Conservation (phyloP, 116 monocot genomes). For the Iris pallida region DNA sequence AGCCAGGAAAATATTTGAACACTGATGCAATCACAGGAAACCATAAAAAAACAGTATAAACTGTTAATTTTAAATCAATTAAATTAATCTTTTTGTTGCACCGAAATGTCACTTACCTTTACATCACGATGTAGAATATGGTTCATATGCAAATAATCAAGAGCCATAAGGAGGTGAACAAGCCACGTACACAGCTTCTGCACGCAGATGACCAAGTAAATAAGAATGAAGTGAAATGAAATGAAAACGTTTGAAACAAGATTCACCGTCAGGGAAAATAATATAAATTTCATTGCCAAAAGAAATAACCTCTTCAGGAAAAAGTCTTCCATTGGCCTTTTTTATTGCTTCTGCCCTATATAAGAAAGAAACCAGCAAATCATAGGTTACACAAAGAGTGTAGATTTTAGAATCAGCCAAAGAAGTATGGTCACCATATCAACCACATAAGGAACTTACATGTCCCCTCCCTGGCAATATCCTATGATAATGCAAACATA, state of each 20-base stretch:
- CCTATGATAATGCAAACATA: constrained; percentile 95
- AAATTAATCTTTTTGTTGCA: neutral
- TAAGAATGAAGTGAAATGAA: neutral
- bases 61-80: neutral
- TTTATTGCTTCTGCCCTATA: constrained; percentile 85
- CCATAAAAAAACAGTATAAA: neutral
- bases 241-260: neutral
- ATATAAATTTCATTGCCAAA: neutral
- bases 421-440: neutral
- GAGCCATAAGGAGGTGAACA: constrained; percentile 86
- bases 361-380: constrained; percentile 2
- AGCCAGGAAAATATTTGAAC: constrained; percentile 81
- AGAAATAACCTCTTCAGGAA: constrained; percentile 76
- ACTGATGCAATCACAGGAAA: constrained; percentile 31
- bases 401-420: constrained; percentile 3
- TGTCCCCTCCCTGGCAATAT: constrained; percentile 95
- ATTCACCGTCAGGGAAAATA: neutral
- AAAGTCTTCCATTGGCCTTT: constrained; percentile 78
- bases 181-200: constrained; percentile 96
- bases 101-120: constrained; percentile 38
- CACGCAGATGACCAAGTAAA: constrained; percentile 6
- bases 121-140: constrained; percentile 92
- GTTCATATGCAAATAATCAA: constrained; percentile 77
- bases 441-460: constrained; percentile 52
- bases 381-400: neutral